Evolutionary conservation across 1,284 basidiomycete genomes (phyloP).

Genomic region (Fistulinella cinereoalba): DNA sequence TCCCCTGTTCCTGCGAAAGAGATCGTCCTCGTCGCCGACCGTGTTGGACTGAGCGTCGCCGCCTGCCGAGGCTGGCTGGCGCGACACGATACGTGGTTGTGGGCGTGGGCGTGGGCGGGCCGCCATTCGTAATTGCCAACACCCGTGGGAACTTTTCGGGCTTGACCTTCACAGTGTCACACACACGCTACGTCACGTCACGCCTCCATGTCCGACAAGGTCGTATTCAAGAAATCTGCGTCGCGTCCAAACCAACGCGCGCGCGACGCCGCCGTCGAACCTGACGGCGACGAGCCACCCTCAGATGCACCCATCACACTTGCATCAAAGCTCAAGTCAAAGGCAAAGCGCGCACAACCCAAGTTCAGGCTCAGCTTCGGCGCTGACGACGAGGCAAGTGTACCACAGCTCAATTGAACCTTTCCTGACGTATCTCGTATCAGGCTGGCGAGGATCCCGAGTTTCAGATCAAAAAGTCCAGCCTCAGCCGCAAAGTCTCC

Average conservation of each 20-base stretch:
- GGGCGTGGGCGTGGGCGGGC: conserved; percentile 50
- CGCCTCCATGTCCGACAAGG: conserved; percentile 21
- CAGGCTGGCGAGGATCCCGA: conserved; percentile 60
- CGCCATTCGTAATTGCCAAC: conserved; percentile 15
- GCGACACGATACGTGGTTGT: conserved; percentile 46
- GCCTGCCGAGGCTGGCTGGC: conserved; percentile 11
- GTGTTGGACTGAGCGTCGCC: conserved; percentile 15
- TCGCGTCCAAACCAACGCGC: conserved; percentile 51
- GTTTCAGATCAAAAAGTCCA: conserved; percentile 77
- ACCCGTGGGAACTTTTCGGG: conserved; percentile 48
- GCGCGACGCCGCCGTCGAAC: conserved; percentile 43
- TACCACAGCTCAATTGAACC: conserved; percentile 19
- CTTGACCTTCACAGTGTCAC: conserved; percentile 19
- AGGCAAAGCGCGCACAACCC: conserved; percentile 58
- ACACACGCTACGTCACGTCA: conserved; percentile 35
- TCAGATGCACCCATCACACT: conserved; percentile 54
- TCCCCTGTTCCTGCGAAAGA: conserved; percentile 61
- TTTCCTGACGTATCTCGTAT: conserved; percentile 17
- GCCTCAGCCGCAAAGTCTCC: conserved; percentile 61
- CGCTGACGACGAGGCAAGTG: conserved; percentile 68
- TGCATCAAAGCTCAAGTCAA: conserved; percentile 66
- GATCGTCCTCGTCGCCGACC: conserved; percentile 55
- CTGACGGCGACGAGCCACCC: conserved; percentile 24
- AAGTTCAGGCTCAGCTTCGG: conserved; percentile 81
- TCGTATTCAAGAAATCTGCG: conserved; percentile 57